Percentiles rank a stretch among this genome's conserved stretches.
These are phyloP conservation scores for Dalechampia spathulata DNA, from an alignment of 441 rosid species.

Conservation along the genomic window DNA sequence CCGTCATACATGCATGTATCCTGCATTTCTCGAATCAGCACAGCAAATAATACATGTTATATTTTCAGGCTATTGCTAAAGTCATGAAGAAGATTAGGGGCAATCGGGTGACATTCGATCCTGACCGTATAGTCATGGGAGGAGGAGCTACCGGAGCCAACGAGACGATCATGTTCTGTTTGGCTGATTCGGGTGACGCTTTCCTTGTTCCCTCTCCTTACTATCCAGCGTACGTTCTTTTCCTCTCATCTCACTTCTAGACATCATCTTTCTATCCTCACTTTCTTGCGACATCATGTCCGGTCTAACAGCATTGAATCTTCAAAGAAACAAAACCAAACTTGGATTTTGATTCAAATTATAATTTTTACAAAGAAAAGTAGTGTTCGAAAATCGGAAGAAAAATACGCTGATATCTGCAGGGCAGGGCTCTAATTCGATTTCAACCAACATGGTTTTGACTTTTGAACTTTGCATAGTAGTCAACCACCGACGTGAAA, in stretches of 20 bases:
- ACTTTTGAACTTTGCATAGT: conserved; percentile 1
- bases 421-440: too few species aligned
- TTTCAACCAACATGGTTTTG: neutral
- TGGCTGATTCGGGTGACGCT: conserved; percentile 84
- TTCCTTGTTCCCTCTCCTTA: conserved; percentile 88
- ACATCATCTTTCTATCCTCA: too few species aligned
- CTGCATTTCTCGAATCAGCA: too few species aligned
- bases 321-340: neutral
- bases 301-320: neutral
- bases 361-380: neutral
- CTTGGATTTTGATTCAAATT: too few species aligned
- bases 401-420: too few species aligned
- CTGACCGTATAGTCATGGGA: conserved; percentile 76
- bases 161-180: conserved; percentile 70
- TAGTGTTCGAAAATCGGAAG: too few species aligned
- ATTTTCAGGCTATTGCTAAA: conserved; percentile 74
- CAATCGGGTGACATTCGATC: conserved; percentile 51
- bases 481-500: conserved; percentile 6
- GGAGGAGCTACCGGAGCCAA: conserved; percentile 98
- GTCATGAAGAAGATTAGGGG: conserved; percentile 77
- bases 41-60: too few species aligned
- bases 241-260: too few species aligned
- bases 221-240: conserved; percentile 84
- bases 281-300: neutral
- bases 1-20: too few species aligned